Evolutionary conservation across 331 rosid species (phyloP), one percentile per base, ranked within the genome.

Genomic region (Pyrus hybrid): DNA sequence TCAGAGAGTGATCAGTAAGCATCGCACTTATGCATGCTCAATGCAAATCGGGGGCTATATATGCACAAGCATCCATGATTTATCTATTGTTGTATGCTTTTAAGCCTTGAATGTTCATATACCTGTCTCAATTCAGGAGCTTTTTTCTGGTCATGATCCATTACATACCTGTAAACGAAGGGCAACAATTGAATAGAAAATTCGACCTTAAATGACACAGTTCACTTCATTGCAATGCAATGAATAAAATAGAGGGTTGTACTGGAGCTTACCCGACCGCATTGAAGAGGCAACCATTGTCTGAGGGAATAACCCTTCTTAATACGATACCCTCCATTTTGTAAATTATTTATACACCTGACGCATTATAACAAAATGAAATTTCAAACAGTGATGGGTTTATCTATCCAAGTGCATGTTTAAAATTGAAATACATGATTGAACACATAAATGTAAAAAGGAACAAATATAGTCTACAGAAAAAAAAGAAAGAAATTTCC

Each of bases 301-400:
- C 97, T 3, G 99, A 92, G 77, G 97, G 97, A 83, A 95, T 95
- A 26, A 95, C 96, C 80, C 99, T 92, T 86, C 99, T 92, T 73
- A 82, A 83, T 26, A 92, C 79, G 74, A 75, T 63, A 26, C 97
- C 99, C 67, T 95, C 99, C 99, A 94, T 94, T 75, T 54, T 73
- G 22, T 5, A 75, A 54, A 67, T 43, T 23, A 71, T 5, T 22
- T 80, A 63, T 20, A 75, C 47, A 37, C 88, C 95, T 86, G 86
- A 77, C 61, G 60, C 22, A 21, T 71, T 56, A 13, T 33, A n/a
- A 60, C 35, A 72, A 23, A 2, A 14, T 23, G 10, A 10, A 61
- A 41, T 17, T 60, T 33, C 65, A 1, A 43, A 16, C 23, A 5
- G 0, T 43, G 60, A 63, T 8, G 41, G 43, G 25, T 25, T n/a